phyloP scores from a whole-genome alignment of 1,284 basidiomycete genomes.

The Marasmius tenuissimus region DNA sequence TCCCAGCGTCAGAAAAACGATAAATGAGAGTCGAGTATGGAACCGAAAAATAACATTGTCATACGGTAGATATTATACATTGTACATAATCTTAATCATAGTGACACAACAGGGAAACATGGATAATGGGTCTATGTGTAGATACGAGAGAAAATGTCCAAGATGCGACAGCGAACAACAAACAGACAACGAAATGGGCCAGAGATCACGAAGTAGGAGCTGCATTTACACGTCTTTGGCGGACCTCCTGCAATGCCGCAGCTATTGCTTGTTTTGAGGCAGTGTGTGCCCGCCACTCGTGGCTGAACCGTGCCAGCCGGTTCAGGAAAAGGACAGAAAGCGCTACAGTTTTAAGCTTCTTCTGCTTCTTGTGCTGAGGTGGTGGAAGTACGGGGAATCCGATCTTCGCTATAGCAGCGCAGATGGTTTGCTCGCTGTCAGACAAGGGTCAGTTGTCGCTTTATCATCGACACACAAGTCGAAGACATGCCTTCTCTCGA shows the following conservation, averaged over 20 bases:
- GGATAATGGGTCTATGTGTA: slow-evolving; percentile 15
- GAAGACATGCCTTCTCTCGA: slow-evolving; percentile 69
- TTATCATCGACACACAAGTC: neutral
- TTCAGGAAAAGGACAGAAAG: slow-evolving; percentile 65
- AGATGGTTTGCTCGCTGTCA: slow-evolving; percentile 73
- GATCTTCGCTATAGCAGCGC: slow-evolving; percentile 76
- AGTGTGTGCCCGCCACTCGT: slow-evolving; percentile 61
- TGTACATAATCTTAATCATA: slow-evolving; percentile 14
- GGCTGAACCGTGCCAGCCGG: slow-evolving; percentile 66
- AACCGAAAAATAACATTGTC: neutral
- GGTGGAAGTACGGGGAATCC: slow-evolving; percentile 57
- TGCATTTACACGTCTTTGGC: slow-evolving; percentile 41
- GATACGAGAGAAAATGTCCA: slow-evolving; percentile 10
- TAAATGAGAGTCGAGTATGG: neutral
- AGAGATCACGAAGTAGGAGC: slow-evolving; percentile 12
- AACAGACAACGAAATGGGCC: neutral
- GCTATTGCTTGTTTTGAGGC: slow-evolving; percentile 59
- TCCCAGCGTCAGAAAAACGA: slow-evolving; percentile 33
- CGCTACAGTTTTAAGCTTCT: slow-evolving; percentile 60
- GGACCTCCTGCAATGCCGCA: slow-evolving; percentile 69
- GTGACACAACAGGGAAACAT: slow-evolving; percentile 10
- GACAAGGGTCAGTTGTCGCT: slow-evolving; percentile 2
- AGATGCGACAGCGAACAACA: neutral
- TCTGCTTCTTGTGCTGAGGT: slow-evolving; percentile 34
- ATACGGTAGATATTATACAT: slow-evolving; percentile 3